Base-by-base conservation (phyloP, 179 eudicot species). In the Carnegiea gigantea region DNA sequence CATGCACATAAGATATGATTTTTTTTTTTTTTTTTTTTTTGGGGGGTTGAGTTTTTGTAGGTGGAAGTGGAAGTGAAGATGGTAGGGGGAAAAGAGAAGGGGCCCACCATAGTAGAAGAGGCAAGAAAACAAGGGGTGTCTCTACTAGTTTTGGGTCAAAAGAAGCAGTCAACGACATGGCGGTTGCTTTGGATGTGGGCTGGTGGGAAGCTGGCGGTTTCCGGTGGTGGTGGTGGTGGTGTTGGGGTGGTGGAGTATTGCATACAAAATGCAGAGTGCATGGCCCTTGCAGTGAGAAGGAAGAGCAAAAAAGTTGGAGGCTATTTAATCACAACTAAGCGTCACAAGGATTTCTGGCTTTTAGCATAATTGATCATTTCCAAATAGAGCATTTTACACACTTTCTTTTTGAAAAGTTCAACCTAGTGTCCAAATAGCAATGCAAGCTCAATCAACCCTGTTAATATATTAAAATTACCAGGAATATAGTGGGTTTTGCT, bases 271-370 rank as follows among this genome's bases (percentile, higher is more conserved):
- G 96, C 94, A 0, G 88, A 79, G 60, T 93, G 98, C 82, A 89
- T 92, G 96, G 94, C 93, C 5, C 79, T 93, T 82, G 94, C 92
- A 0, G 98, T 93, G 21, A 87, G 98, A 83, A 89, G 87, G 83
- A 93, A 91, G 82, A 92, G 92, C 79, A 92, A 88, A 80, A 90
- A 87, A 79, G 79, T 84, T 60, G 98, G 96, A 78, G 98, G 98
- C 9, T 93, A 93, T 79, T 83, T 93, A 70, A 93, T 93, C 79
- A 93, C 93, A 17, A 93, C 98, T 24, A 93, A 93, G 79, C 90
- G 98, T 57, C 98, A 93, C 23, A 93, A 92, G 68, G 92, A 93
- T 83, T 93, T 93, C 77, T 92, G 98, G 98, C 92, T 92, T 65
- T 88, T 92, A 86, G 98, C 98, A 83, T 93, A 82, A 77, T n/a